Evolutionary conservation across 2,329 filamentous ascomycete species (phyloP).

Genomic region (Xylariaceae sp.): DNA sequence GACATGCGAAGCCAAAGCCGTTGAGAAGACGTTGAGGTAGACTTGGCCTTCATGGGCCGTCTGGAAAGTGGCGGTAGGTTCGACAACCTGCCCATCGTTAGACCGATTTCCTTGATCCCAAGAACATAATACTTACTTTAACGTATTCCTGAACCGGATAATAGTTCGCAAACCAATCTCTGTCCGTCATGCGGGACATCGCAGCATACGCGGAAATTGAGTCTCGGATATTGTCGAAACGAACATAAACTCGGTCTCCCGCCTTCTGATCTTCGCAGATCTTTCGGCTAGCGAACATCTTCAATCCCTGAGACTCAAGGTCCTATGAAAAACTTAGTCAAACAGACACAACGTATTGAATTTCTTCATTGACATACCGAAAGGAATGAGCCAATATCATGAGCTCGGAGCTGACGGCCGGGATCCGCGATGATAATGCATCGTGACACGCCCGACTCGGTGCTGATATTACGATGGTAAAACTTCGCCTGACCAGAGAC

Average conservation of each 20-base stretch:
- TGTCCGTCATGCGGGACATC: constrained; percentile 36
- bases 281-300: constrained; percentile 36
- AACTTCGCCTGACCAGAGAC: constrained; percentile 22
- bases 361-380: constrained; percentile 35
- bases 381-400: constrained; percentile 42
- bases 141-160: constrained; percentile 43
- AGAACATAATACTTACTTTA: constrained; percentile 29
- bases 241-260: constrained; percentile 45
- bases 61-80: constrained; percentile 28
- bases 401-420: constrained; percentile 27
- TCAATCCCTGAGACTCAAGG: constrained; percentile 33
- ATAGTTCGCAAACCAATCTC: constrained; percentile 44
- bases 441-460: constrained; percentile 42
- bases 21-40: constrained; percentile 42
- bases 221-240: constrained; percentile 57
- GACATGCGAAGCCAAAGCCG: constrained; percentile 14
- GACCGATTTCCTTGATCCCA: background rate
- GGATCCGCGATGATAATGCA: constrained; percentile 39
- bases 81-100: constrained; percentile 26
- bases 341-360: background rate
- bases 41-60: constrained; percentile 52
- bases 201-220: constrained; percentile 47
- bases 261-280: constrained; percentile 28
- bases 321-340: constrained; percentile 34
- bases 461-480: constrained; percentile 39